Evolutionary conservation across 148 eudicot species (phyloP).

Genomic region (Spergularia marina): DNA sequence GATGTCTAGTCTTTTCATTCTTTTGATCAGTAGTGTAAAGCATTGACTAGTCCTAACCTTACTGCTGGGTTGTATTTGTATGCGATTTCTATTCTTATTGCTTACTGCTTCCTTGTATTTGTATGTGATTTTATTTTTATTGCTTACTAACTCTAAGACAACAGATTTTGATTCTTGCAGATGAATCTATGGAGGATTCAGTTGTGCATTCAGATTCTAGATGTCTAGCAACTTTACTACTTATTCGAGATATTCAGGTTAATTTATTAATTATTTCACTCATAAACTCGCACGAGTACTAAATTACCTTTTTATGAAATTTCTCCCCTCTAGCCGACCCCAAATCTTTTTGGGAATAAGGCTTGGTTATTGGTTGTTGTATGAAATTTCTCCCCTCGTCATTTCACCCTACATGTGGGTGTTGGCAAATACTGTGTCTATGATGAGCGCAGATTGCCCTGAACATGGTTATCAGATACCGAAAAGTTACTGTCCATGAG

Average conservation of each 20-base stretch:
- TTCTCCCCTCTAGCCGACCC: too few species aligned
- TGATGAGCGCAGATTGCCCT: background rate
- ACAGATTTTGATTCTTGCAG: constrained; percentile 98
- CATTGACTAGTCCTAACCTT: too few species aligned
- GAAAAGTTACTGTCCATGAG: background rate
- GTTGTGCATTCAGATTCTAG: constrained; percentile 92
- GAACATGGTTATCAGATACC: background rate
- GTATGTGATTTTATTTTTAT: constrained; percentile 1
- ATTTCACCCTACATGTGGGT: background rate
- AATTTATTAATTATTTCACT: constrained; percentile 35
- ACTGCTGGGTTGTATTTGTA: too few species aligned
- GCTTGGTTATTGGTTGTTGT: too few species aligned
- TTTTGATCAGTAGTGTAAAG: too few species aligned
- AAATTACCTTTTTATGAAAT: background rate
- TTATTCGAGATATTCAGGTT: constrained; percentile 94
- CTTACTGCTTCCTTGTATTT: too few species aligned
- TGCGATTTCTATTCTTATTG: background rate
- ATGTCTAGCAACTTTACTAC: constrained; percentile 90
- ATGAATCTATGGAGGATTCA: constrained; percentile 92
- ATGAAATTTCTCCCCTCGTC: background rate
- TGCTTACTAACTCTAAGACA: constrained; percentile 60
- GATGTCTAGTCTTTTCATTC: too few species aligned
- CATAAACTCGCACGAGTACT: background rate
- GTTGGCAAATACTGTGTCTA: background rate
- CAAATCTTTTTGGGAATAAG: too few species aligned